Evolutionary conservation across 2,329 filamentous ascomycete genomes (phyloP).

Genomic region (Xylariaceae sp.): DNA sequence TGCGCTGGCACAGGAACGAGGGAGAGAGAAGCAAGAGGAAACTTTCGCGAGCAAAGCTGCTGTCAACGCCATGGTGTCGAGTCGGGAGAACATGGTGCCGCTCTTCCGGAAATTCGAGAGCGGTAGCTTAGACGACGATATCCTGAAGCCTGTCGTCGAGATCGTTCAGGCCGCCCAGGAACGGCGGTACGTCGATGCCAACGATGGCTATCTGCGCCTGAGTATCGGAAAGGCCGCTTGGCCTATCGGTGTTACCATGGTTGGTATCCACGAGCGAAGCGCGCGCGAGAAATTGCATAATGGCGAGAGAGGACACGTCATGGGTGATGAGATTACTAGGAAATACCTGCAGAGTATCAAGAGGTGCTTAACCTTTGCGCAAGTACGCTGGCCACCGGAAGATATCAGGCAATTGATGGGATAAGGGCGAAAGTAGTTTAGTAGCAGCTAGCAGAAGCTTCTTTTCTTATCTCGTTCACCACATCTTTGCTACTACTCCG

Average conservation of each 20-base stretch:
- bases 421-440: constrained; percentile 31
- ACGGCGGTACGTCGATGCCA: constrained; percentile 89
- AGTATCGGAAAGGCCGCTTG: constrained; percentile 96
- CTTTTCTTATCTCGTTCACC: neutral
- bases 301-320: constrained; percentile 83
- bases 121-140: constrained; percentile 68
- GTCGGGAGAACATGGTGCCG: constrained; percentile 79
- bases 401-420: constrained; percentile 95
- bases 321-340: constrained; percentile 91
- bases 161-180: constrained; percentile 89
- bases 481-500: constrained; percentile 3
- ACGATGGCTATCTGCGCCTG: constrained; percentile 86
- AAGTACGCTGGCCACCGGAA: constrained; percentile 91
- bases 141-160: constrained; percentile 78
- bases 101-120: constrained; percentile 87
- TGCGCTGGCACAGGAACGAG: constrained; percentile 64
- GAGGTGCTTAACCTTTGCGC: constrained; percentile 89
- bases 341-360: constrained; percentile 99
- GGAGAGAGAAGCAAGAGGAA: constrained; percentile 25
- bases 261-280: constrained; percentile 96
- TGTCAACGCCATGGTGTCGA: constrained; percentile 78
- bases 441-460: neutral
- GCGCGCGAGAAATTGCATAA: constrained; percentile 93
- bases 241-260: constrained; percentile 99
- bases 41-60: constrained; percentile 78